Evolutionary conservation across 2,329 filamentous ascomycete genomes (phyloP).

Genomic region (Ascocoryne sarcoides): DNA sequence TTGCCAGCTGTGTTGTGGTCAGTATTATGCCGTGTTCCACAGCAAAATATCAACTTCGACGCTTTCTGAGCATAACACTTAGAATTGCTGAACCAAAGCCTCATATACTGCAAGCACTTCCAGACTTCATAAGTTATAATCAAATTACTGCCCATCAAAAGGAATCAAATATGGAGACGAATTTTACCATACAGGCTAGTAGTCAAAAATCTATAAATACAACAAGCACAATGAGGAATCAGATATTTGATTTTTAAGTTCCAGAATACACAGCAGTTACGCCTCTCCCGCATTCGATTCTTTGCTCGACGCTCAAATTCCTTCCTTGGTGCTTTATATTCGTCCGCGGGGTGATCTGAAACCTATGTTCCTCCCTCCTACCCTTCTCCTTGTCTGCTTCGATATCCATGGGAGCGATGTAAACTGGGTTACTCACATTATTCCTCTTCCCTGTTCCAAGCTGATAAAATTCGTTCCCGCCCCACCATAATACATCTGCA

Average conservation of each 20-base stretch:
- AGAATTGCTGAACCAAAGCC: too few species aligned
- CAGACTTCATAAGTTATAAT: too few species aligned
- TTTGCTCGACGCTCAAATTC: conserved; percentile 72
- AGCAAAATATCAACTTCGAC: too few species aligned
- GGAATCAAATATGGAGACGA: too few species aligned
- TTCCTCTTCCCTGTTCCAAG: conserved; percentile 84
- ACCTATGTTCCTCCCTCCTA: conserved; percentile 59
- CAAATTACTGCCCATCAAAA: too few species aligned
- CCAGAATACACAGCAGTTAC: conserved; percentile 78
- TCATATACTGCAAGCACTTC: too few species aligned
- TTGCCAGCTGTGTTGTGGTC: too few species aligned
- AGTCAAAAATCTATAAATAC: not conserved
- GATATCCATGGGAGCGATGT: conserved; percentile 68
- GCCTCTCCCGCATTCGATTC: conserved; percentile 75
- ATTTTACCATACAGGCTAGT: too few species aligned
- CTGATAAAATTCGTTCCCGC: conserved; percentile 89
- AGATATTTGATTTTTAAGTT: conserved; percentile 13
- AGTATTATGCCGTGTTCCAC: too few species aligned
- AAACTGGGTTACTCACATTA: conserved; percentile 66
- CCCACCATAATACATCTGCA: conserved; percentile 85
- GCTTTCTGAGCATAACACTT: too few species aligned
- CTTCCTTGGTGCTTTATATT: conserved; percentile 61
- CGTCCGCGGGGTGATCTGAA: conserved; percentile 72
- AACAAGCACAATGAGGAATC: not conserved
- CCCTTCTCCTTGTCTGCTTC: conserved; percentile 52